Conservation (phyloP, 2,329 filamentous ascomycete genomes). For the Bipolaris victoriae region DNA sequence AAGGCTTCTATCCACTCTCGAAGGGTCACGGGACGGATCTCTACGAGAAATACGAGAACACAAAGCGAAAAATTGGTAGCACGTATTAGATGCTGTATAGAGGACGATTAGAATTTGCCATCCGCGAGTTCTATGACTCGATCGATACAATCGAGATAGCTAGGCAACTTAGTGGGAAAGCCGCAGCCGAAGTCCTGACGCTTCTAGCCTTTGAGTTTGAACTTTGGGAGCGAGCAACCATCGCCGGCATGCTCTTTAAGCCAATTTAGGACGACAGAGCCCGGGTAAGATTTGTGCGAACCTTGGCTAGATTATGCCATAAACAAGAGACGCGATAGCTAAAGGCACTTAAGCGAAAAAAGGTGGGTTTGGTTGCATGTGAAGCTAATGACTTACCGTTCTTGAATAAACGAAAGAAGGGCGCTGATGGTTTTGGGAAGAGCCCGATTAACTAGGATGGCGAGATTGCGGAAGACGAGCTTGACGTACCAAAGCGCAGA, state of each 20-base stretch:
- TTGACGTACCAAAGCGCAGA: constrained; percentile 2
- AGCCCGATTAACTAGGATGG: constrained; percentile 2
- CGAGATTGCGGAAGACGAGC: constrained; percentile 13
- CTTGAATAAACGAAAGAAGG: constrained; percentile 11
- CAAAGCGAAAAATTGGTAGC: constrained; percentile 20
- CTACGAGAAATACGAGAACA: constrained; percentile 21
- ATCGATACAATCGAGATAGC: constrained; percentile 27
- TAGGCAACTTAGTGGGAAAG: constrained; percentile 22
- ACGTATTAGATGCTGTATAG: constrained; percentile 18
- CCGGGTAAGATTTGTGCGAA: constrained; percentile 19
- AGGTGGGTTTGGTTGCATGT: constrained; percentile 1
- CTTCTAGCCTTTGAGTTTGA: constrained; percentile 20
- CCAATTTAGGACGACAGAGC: constrained; percentile 20
- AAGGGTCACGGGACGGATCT: constrained; percentile 18
- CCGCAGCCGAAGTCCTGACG: constrained; percentile 20
- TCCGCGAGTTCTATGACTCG: constrained; percentile 22
- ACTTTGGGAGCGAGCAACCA: constrained; percentile 22
- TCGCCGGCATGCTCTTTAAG: constrained; percentile 27
- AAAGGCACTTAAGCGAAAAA: constrained; percentile 18
- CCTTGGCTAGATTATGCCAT: constrained; percentile 19
- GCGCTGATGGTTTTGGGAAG: not conserved
- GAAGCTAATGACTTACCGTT: constrained; percentile 10
- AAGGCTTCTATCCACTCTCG: constrained; percentile 20
- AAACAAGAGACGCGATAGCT: constrained; percentile 21
- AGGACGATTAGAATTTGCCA: constrained; percentile 16